Evolutionary conservation across 2,329 filamentous ascomycete species (phyloP), one percentile per base, ranked within the genome.

Genomic region (Periglandula ipomoeae): DNA sequence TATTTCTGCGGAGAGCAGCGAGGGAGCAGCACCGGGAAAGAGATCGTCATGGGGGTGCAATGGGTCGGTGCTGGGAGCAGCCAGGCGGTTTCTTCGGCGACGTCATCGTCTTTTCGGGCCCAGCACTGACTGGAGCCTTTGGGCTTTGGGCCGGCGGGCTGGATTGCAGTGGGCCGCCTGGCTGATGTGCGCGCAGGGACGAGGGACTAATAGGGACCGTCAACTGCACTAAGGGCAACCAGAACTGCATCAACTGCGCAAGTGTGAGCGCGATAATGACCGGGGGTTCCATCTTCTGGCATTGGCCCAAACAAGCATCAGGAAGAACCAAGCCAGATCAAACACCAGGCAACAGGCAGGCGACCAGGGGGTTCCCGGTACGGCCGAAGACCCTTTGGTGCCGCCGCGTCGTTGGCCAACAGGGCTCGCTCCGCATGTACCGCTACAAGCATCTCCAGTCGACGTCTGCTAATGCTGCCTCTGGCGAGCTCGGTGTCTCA

Each of bases 81-180:
- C 19, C 11, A 11, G 15, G 50, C 30, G 32, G 47, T 37, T 45
- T 43, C 30, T 46, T 48, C 32, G 54, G 53, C 54, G 51, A 56
- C 54, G 54, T 55, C 53, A 56, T 56, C 49, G 39, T 41, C 43
- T 48, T 46, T 11, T 22, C 30, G 17, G 4, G 19, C 20, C 6
- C n/a, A 19, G 23, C 3, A 23, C 20, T 6, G 32, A 32, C 24
- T 41, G 43, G 19, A 40, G 15, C 9, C 32, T 23, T 19, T 34
- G 26, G 26, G 4, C 5, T 22, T 13, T 24, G 10, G 22, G 10
- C 38, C 23, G 38, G 20, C 9, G 22, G 38, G 13, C 38, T n/a
- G n/a, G n/a, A n/a, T n/a, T n/a, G n/a, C n/a, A n/a, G n/a, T n/a
- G n/a, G n/a, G n/a, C n/a, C n/a, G n/a, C n/a, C n/a, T n/a, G n/a